A percentile compares a stretch with the other conserved stretches of the same genome.
These are phyloP conservation scores for Basidioascus undulatus DNA, from an alignment of 768 basidiomycete genomes.

Conservation along the genomic window DNA sequence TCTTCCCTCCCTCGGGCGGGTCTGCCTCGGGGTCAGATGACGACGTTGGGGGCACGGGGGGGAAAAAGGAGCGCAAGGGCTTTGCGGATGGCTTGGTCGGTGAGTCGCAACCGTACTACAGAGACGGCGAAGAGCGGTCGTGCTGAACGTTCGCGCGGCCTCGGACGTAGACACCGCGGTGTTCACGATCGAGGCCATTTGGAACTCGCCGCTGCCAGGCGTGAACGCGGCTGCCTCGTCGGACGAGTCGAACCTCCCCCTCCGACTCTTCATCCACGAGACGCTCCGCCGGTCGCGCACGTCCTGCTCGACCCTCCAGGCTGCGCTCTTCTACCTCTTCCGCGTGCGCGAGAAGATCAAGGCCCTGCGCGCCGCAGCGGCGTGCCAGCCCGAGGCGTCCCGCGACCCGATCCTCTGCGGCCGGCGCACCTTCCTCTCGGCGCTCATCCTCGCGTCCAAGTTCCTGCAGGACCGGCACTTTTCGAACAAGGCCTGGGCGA, in stretches of 20 bases:
- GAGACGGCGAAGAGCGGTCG: background rate
- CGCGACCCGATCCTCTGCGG: conserved; percentile 41
- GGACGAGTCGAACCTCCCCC: conserved; percentile 14
- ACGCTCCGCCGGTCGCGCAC: conserved; percentile 68
- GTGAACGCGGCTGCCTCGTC: background rate
- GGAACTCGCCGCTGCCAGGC: conserved; percentile 2
- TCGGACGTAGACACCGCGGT: conserved; percentile 3
- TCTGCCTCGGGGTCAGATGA: too few species aligned
- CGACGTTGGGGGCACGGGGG: too few species aligned
- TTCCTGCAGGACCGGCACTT: conserved; percentile 85
- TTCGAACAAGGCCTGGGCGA: conserved; percentile 79
- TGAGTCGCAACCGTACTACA: background rate
- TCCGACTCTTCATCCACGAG: conserved; percentile 54
- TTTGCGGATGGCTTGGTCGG: background rate
- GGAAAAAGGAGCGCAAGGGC: background rate
- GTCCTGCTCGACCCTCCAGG: conserved; percentile 58
- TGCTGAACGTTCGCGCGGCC: background rate
- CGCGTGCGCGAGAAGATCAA: too few species aligned
- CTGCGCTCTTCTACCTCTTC: conserved; percentile 67
- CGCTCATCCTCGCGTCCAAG: conserved; percentile 70
- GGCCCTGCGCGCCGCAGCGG: conserved; percentile 1
- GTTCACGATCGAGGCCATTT: conserved; percentile 10
- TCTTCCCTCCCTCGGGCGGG: too few species aligned
- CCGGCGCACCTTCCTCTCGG: conserved; percentile 64
- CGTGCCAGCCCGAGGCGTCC: background rate